Base-by-base conservation (phyloP, 2,329 filamentous ascomycete genomes). In the Arthrobotrys entomopaga region DNA sequence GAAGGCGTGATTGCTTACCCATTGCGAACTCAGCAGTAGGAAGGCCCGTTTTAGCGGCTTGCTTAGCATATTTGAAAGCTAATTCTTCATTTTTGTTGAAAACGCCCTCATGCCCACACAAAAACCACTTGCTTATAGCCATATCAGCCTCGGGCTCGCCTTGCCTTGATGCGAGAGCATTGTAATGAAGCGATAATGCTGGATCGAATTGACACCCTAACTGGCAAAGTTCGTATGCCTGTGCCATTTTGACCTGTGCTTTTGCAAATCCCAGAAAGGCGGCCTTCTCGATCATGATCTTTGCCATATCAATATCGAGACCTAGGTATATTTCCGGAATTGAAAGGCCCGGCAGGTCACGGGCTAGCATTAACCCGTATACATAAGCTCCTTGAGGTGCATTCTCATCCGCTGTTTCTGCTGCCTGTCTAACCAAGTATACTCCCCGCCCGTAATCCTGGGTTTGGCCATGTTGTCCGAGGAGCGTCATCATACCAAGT, bases 91-190 rank as follows among this genome's bases (percentile, higher is more conserved):
- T 98, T 85, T 98, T 98, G 73, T 91, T 87, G 80, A 99, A 97
- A 5, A 96, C 86, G 20, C 90, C 90, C 77, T 98, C 94, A 77
- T 95, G 93, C 1, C 95, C 95, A 79, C 96, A 98, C 26, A 99
- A 85, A 80, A 98, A 99, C 95, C 95, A 99, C 82, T 97, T 95
- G 82, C 94, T 98, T 75, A 99, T 93, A 26, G 94, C 93, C 82
- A 99, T 91, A 73, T 97, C 93, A 0, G 94, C 95, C 81, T 99
- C 95, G 0, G 93, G 86, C 79, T 98, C 93, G 29, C 77, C 94
- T 82, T 98, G 95, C 77, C 91, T 89, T 11, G 95, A 91, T 20
- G 95, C 94, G 34, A 99, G 86, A 42, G 92, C 92, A 80, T 98
- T 97, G 83, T 99, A 99, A 81, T 99, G 95, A 63, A 99, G 83